Conservation (phyloP, 805 yeast species). For the Candida nonsorbophila region DNA sequence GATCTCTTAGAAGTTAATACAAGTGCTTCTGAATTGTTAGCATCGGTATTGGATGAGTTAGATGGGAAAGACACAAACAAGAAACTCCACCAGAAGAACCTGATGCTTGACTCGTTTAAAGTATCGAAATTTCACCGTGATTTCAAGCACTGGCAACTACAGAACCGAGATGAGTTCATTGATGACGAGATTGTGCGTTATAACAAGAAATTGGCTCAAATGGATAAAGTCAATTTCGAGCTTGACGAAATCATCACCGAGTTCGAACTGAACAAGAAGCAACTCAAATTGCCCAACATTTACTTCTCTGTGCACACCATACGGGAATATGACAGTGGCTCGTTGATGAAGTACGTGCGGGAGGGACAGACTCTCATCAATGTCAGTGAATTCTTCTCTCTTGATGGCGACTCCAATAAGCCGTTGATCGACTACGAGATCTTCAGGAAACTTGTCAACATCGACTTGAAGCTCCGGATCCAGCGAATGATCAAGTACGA, state of each 20-base stretch:
- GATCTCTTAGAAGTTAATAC: neutral
- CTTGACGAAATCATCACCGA: conserved; percentile 15
- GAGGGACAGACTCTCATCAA: conserved; percentile 3
- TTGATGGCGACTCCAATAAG: conserved; percentile 16
- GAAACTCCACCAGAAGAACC: conserved; percentile 11
- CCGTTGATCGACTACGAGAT: conserved; percentile 23
- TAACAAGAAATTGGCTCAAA: conserved; percentile 23
- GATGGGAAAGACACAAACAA: no score
- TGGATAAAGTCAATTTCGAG: conserved; percentile 21
- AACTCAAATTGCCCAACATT: conserved; percentile 22
- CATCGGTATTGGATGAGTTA: no score
- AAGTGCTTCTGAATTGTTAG: conserved; percentile 11
- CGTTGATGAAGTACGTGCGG: neutral
- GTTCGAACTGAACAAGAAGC: conserved; percentile 16
- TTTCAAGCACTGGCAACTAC: conserved; percentile 23
- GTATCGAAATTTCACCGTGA: conserved; percentile 25
- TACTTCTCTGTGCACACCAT: conserved; percentile 24
- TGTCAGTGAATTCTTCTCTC: conserved; percentile 21
- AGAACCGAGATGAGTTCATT: conserved; percentile 13
- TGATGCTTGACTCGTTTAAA: conserved; percentile 29
- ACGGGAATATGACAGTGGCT: conserved; percentile 12
- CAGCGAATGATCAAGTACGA: conserved; percentile 30
- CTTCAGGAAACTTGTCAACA: conserved; percentile 24
- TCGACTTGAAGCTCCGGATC: conserved; percentile 28
- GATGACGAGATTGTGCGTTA: conserved; percentile 19